Conservation (phyloP, 208 protist species). For the Trypanosoma brucei region DNA sequence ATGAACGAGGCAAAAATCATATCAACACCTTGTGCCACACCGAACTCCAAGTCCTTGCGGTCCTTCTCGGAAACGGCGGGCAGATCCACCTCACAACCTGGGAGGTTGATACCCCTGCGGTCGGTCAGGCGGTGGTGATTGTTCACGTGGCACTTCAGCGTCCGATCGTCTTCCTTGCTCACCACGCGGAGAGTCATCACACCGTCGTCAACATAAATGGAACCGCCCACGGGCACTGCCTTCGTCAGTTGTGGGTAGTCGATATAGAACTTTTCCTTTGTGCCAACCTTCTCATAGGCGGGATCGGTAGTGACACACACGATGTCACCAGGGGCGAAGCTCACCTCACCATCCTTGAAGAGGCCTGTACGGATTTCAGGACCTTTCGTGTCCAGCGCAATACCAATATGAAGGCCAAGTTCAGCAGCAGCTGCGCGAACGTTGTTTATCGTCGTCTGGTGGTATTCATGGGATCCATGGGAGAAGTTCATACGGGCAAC, state of each 20-base stretch:
- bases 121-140: slow-evolving; percentile 80
- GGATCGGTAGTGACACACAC: slow-evolving; percentile 90
- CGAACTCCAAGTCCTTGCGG: slow-evolving; percentile 90
- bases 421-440: slow-evolving; percentile 86
- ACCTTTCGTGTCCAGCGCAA: slow-evolving; percentile 96
- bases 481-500: slow-evolving; percentile 97
- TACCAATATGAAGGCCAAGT: slow-evolving; percentile 85
- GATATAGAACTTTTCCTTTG: slow-evolving; percentile 84
- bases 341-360: slow-evolving; percentile 69
- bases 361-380: slow-evolving; percentile 95
- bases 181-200: slow-evolving; percentile 90
- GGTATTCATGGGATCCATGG: slow-evolving; percentile 96
- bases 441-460: slow-evolving; percentile 93
- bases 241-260: slow-evolving; percentile 89
- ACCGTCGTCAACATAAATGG: slow-evolving; percentile 96
- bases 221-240: slow-evolving; percentile 75
- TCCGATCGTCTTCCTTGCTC: slow-evolving; percentile 61
- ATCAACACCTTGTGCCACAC: slow-evolving; percentile 95
- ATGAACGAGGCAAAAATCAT: slow-evolving; percentile 99
- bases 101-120: slow-evolving; percentile 87
- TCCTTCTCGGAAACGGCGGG: slow-evolving; percentile 93
- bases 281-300: slow-evolving; percentile 72
- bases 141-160: slow-evolving; percentile 72
- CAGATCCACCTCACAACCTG: slow-evolving; percentile 82
- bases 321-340: slow-evolving; percentile 59